These are phyloP conservation scores for Diaporthe sp. DNA, from an alignment of 2,329 filamentous ascomycete species.

Conservation along the genomic window DNA sequence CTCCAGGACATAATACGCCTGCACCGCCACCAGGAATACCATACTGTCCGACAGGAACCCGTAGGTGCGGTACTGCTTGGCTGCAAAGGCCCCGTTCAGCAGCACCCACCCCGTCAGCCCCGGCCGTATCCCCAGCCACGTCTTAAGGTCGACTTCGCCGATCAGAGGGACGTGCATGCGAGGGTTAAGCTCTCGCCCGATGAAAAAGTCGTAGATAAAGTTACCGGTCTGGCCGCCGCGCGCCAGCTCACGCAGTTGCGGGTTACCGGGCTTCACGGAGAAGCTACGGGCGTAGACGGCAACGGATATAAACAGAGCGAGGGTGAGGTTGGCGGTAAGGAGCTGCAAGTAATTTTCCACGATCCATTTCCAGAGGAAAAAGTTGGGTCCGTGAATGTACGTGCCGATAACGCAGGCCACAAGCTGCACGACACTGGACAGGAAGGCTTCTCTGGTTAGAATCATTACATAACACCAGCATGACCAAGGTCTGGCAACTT, in stretches of 20 bases:
- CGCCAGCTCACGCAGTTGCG: slow-evolving; percentile 78
- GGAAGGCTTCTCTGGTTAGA: too few species aligned
- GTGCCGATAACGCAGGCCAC: slow-evolving; percentile 76
- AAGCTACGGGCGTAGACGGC: slow-evolving; percentile 85
- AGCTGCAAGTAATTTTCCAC: slow-evolving; percentile 87
- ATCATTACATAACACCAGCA: too few species aligned
- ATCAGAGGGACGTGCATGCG: slow-evolving; percentile 79
- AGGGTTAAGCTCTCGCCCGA: slow-evolving; percentile 90
- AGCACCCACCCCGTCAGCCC: slow-evolving; percentile 88
- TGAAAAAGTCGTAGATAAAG: slow-evolving; percentile 90
- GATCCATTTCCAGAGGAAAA: slow-evolving; percentile 88
- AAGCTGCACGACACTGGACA: slow-evolving; percentile 76
- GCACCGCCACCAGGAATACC: slow-evolving; percentile 78
- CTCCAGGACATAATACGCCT: slow-evolving; percentile 83
- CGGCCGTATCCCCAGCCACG: slow-evolving; percentile 86
- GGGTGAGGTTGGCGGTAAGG: slow-evolving; percentile 80
- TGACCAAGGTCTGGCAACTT: too few species aligned
- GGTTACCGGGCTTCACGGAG: slow-evolving; percentile 76
- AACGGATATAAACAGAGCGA: slow-evolving; percentile 74
- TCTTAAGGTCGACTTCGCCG: slow-evolving; percentile 86
- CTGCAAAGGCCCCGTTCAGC: slow-evolving; percentile 81
- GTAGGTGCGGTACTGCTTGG: slow-evolving; percentile 84
- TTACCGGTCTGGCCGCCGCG: slow-evolving; percentile 83
- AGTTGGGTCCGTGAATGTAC: slow-evolving; percentile 77
- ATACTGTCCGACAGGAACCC: slow-evolving; percentile 86